These are phyloP conservation scores for Medicago ruthenica DNA, from an alignment of 306 rosid genomes.

Conservation along the genomic window DNA sequence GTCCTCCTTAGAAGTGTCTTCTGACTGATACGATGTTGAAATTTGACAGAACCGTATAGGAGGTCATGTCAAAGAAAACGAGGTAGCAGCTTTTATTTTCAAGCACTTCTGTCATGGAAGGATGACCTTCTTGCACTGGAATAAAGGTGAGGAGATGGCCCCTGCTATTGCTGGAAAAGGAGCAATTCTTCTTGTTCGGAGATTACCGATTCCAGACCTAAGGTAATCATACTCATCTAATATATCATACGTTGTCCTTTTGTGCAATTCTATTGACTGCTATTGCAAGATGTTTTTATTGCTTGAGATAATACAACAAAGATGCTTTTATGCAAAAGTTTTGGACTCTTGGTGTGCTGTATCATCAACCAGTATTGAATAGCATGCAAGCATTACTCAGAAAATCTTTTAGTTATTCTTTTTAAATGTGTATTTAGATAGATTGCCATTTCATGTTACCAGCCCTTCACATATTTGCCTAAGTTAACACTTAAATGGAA, in stretches of 20 bases:
- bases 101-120: constrained; percentile 67
- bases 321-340: constrained; percentile 12
- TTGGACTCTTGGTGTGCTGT: constrained; percentile 1
- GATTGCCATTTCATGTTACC: not conserved
- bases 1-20: constrained; percentile 21
- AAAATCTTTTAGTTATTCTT: not conserved
- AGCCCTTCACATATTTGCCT: not conserved
- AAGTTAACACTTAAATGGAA: constrained; percentile 19
- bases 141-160: constrained; percentile 88
- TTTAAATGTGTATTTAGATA: constrained; percentile 14
- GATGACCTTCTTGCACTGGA: constrained; percentile 81
- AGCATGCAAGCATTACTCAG: too few relatives aligned
- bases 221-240: constrained; percentile 55
- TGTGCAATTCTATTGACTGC: constrained; percentile 34
- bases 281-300: constrained; percentile 31
- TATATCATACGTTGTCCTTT: constrained; percentile 12
- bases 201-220: constrained; percentile 67
- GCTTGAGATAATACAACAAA: constrained; percentile 19
- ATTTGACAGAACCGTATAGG: constrained; percentile 66
- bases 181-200: constrained; percentile 86
- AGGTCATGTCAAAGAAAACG: constrained; percentile 65
- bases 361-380: not conserved
- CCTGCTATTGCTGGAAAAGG: constrained; percentile 67
- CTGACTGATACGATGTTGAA: constrained; percentile 39
- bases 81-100: constrained; percentile 56